phyloP scores from a whole-genome alignment of 2,329 filamentous ascomycete genomes.

The Sarocladium strictum region DNA sequence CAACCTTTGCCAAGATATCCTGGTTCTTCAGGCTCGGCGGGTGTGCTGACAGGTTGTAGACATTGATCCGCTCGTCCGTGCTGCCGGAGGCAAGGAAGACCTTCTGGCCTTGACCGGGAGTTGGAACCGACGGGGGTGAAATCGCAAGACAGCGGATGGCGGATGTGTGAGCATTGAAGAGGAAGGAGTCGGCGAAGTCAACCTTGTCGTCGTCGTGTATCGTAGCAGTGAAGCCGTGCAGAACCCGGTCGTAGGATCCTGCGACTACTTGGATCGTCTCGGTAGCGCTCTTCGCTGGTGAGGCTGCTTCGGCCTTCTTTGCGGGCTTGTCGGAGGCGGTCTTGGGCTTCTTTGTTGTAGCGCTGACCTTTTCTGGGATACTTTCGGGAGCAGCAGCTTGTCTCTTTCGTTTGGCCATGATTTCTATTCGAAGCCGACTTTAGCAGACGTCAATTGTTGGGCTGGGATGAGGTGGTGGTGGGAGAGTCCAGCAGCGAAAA shows the following conservation, averaged over 20 bases:
- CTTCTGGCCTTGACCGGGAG: slow-evolving; percentile 64
- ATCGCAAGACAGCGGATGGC: slow-evolving; percentile 85
- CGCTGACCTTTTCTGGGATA: slow-evolving; percentile 16
- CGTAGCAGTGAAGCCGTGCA: slow-evolving; percentile 84
- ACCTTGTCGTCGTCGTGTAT: slow-evolving; percentile 40
- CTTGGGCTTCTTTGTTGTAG: slow-evolving; percentile 27
- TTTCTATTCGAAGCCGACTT: slow-evolving; percentile 7
- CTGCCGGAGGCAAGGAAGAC: slow-evolving; percentile 85
- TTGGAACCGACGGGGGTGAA: slow-evolving; percentile 64
- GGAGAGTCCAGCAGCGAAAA: slow-evolving; percentile 6
- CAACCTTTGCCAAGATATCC: slow-evolving; percentile 59
- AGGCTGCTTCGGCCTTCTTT: slow-evolving; percentile 19
- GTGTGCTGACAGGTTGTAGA: slow-evolving; percentile 79
- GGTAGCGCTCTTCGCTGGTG: slow-evolving; percentile 10
- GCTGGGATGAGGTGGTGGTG: not conserved
- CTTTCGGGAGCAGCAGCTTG: slow-evolving; percentile 24
- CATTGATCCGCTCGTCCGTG: slow-evolving; percentile 90
- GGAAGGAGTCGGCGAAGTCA: slow-evolving; percentile 83
- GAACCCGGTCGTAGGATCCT: slow-evolving; percentile 87
- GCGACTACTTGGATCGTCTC: slow-evolving; percentile 81
- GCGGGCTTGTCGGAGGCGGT: slow-evolving; percentile 11
- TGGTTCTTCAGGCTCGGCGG: slow-evolving; percentile 51
- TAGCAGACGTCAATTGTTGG: not conserved
- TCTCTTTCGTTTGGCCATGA: slow-evolving; percentile 47
- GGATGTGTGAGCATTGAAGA: slow-evolving; percentile 90